Evolutionary conservation across 345 rosid species (phyloP).

Genomic region (Microcos paniculata): DNA sequence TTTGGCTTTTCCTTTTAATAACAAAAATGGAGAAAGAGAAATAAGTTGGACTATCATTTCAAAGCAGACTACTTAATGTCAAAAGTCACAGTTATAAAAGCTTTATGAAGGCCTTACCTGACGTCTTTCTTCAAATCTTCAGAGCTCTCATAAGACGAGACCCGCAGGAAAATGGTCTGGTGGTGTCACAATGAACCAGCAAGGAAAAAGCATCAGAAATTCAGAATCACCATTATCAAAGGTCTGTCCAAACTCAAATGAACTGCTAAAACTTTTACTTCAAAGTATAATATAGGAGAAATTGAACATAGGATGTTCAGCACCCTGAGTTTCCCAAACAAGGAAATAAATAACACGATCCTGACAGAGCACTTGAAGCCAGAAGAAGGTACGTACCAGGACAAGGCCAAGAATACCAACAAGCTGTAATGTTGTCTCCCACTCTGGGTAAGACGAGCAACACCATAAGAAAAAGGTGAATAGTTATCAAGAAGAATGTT

Average conservation of each 20-base stretch:
- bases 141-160: slow-evolving; percentile 56
- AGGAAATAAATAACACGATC: background rate
- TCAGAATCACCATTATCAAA: background rate
- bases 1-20: background rate
- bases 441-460: slow-evolving; percentile 48
- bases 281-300: background rate
- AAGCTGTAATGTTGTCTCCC: slow-evolving; percentile 86
- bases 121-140: slow-evolving; percentile 74
- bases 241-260: background rate
- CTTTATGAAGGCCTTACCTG: slow-evolving; percentile 47
- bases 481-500: slow-evolving; percentile 11
- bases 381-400: slow-evolving; percentile 46
- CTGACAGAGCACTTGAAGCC: slow-evolving; percentile 1
- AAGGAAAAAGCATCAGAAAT: slow-evolving; percentile 1
- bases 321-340: background rate
- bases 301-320: background rate
- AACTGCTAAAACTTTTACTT: background rate
- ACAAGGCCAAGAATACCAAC: slow-evolving; percentile 72
- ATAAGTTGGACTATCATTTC: background rate
- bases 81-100: background rate
- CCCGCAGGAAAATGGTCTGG: slow-evolving; percentile 70
- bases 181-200: slow-evolving; percentile 8
- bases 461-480: slow-evolving; percentile 3
- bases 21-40: background rate
- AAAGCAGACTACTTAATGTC: background rate